Percentiles rank a stretch among this genome's conserved stretches.
phyloP scores from a whole-genome alignment of 768 basidiomycete species.

The Psilocybe tampanensis region DNA sequence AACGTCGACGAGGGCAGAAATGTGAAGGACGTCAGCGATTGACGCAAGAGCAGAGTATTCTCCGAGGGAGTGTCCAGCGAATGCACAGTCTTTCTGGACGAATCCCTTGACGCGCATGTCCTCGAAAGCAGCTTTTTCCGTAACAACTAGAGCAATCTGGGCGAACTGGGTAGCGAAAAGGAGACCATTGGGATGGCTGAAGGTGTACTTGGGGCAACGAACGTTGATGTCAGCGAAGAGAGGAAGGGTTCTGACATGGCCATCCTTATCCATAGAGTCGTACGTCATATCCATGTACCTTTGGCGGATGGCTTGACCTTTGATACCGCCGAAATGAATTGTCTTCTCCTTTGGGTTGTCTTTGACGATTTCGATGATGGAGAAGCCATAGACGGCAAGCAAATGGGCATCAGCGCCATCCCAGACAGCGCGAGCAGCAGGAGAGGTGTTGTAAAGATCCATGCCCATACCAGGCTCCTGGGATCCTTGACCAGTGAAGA shows the following conservation, averaged over 20 bases:
- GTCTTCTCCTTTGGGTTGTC: slow-evolving; percentile 98
- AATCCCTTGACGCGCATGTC: slow-evolving; percentile 97
- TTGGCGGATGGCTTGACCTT: slow-evolving; percentile 96
- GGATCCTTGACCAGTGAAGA: slow-evolving; percentile 98
- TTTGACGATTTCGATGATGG: slow-evolving; percentile 98
- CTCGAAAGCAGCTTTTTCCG: slow-evolving; percentile 97
- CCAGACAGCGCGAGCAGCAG: slow-evolving; percentile 96
- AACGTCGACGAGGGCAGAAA: slow-evolving; percentile 94
- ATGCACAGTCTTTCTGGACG: slow-evolving; percentile 89
- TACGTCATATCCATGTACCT: slow-evolving; percentile 99
- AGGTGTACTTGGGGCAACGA: slow-evolving; percentile 96
- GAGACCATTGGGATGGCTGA: slow-evolving; percentile 93
- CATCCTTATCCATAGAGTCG: slow-evolving; percentile 95
- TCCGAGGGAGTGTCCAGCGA: slow-evolving; percentile 97
- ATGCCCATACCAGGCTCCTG: slow-evolving; percentile 99
- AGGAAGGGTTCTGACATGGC: slow-evolving; percentile 93
- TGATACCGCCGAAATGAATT: slow-evolving; percentile 98
- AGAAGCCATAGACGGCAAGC: slow-evolving; percentile 95
- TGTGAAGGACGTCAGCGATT: slow-evolving; percentile 94
- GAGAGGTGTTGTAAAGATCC: slow-evolving; percentile 93
- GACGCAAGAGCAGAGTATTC: slow-evolving; percentile 99
- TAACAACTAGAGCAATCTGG: slow-evolving; percentile 97
- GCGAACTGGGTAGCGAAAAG: slow-evolving; percentile 99
- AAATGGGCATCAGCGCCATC: slow-evolving; percentile 94
- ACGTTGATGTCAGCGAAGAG: slow-evolving; percentile 95